Percentiles rank a stretch among this genome's conserved stretches.
phyloP scores from a whole-genome alignment of 345 rosid genomes.

The Hypericum androsaemum region DNA sequence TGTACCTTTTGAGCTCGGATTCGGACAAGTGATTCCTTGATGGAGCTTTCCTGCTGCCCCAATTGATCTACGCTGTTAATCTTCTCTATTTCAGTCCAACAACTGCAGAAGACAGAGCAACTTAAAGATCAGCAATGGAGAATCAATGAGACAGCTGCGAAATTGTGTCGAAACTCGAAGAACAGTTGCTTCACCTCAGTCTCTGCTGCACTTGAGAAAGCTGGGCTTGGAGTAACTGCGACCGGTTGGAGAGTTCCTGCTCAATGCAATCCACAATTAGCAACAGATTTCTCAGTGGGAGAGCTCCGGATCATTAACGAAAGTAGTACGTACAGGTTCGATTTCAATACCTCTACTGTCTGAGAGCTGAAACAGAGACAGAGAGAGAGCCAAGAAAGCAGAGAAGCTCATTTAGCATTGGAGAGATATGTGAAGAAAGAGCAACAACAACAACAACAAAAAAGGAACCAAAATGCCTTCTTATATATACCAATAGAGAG shows the following conservation, averaged over 20 bases:
- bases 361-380: slow-evolving; percentile 22
- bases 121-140: slow-evolving; percentile 8
- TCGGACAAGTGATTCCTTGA: slow-evolving; percentile 47
- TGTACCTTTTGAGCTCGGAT: slow-evolving; percentile 50
- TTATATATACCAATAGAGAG: background rate
- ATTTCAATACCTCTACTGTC: slow-evolving; percentile 18
- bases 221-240: slow-evolving; percentile 34
- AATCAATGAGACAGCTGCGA: background rate
- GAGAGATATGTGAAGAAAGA: too few species aligned
- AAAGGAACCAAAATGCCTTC: background rate
- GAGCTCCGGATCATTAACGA: slow-evolving; percentile 6
- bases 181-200: slow-evolving; percentile 37
- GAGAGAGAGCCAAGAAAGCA: background rate
- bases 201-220: slow-evolving; percentile 43
- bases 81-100: slow-evolving; percentile 53
- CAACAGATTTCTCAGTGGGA: slow-evolving; percentile 1
- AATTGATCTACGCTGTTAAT: slow-evolving; percentile 46
- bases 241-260: slow-evolving; percentile 42
- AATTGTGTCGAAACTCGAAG: background rate
- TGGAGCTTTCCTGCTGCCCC: slow-evolving; percentile 50
- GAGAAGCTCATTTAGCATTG: too few species aligned
- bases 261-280: slow-evolving; percentile 4
- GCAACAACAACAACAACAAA: background rate
- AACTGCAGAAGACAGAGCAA: slow-evolving; percentile 32
- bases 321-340: background rate